Conservation (phyloP, 768 basidiomycete genomes). For the Tylopilus rubrobrunneus region DNA sequence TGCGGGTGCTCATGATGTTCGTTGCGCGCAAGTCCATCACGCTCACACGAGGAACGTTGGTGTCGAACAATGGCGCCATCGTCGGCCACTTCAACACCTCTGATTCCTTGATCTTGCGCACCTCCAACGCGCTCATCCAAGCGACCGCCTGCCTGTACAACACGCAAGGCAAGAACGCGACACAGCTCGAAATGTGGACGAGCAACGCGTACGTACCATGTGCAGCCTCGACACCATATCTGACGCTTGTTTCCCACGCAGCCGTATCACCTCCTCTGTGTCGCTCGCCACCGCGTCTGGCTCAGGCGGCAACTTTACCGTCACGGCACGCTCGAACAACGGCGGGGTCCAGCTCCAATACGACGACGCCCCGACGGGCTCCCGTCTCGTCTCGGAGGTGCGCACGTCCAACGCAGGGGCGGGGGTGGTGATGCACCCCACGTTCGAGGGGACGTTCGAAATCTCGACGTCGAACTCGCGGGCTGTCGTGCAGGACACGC, state of each 20-base stretch:
- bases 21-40: conserved; percentile 28
- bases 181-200: conserved; percentile 18
- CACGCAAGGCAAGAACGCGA: background rate
- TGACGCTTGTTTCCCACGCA: background rate
- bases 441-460: conserved; percentile 39
- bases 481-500: conserved; percentile 6
- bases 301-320: conserved; percentile 28
- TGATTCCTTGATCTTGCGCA: conserved; percentile 25
- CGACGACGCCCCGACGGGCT: conserved; percentile 27
- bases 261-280: conserved; percentile 18
- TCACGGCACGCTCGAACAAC: conserved; percentile 35
- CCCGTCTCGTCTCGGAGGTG: conserved; percentile 30
- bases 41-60: conserved; percentile 17
- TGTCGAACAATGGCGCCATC: conserved; percentile 34
- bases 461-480: conserved; percentile 25
- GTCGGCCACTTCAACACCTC: conserved; percentile 36
- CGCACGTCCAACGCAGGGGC: conserved; percentile 33
- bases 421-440: conserved; percentile 26
- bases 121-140: conserved; percentile 34
- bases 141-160: conserved; percentile 23
- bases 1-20: background rate
- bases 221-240: background rate
- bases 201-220: conserved; percentile 18
- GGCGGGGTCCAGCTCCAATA: conserved; percentile 26
- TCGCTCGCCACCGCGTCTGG: conserved; percentile 27